Evolutionary conservation across 345 rosid species (phyloP).

Genomic region (Moringa oleifera): DNA sequence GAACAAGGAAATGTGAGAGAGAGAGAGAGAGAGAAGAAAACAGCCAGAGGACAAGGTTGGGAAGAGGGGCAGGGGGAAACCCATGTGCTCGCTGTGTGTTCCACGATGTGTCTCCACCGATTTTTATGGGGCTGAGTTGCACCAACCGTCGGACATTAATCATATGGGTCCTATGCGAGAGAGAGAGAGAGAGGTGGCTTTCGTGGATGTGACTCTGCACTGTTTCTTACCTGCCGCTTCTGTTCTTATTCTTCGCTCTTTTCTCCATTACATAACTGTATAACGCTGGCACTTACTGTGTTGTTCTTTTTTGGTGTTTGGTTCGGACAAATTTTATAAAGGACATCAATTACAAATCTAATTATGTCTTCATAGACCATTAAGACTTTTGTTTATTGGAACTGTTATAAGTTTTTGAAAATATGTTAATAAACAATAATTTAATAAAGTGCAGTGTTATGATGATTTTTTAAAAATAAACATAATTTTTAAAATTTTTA

Average conservation of each 20-base stretch:
- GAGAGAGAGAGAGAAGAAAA: neutral
- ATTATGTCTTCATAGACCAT: too few species aligned
- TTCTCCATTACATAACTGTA: too few species aligned
- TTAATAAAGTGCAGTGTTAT: too few species aligned
- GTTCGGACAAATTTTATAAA: too few species aligned
- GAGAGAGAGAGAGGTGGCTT: slow-evolving; percentile 17
- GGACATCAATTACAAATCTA: too few species aligned
- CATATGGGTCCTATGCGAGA: slow-evolving; percentile 3
- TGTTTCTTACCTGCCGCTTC: slow-evolving; percentile 13
- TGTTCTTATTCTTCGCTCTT: neutral
- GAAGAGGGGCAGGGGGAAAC: slow-evolving; percentile 7
- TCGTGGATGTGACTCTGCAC: slow-evolving; percentile 30
- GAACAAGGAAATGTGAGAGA: neutral
- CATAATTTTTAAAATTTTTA: too few species aligned
- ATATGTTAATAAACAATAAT: too few species aligned
- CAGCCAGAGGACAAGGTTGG: slow-evolving; percentile 6
- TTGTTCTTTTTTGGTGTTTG: too few species aligned
- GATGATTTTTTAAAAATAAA: too few species aligned
- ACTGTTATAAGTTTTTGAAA: too few species aligned
- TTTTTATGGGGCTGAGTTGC: slow-evolving; percentile 8
- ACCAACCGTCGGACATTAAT: neutral
- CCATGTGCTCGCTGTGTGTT: slow-evolving; percentile 29
- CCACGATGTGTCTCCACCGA: neutral
- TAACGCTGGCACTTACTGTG: too few species aligned
- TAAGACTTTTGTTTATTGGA: too few species aligned